These are phyloP conservation scores for Stephanodiscus minutulus DNA, from an alignment of 108 stramenopile species.

Conservation along the genomic window DNA sequence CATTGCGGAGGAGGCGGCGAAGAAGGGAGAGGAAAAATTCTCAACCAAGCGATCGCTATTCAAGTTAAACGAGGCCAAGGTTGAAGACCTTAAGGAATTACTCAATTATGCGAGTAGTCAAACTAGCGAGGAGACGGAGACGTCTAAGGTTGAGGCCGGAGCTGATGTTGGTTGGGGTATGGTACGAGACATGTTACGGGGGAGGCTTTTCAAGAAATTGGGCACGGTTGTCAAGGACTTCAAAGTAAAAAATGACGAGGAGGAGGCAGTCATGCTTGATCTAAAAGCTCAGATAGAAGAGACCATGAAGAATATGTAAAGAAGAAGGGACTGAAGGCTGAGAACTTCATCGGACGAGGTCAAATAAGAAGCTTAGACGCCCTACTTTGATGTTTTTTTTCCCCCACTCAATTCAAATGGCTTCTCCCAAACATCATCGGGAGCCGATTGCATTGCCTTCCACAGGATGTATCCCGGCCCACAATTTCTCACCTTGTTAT, in stretches of 20 bases:
- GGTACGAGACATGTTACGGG: slow-evolving; percentile 10
- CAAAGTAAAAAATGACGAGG: slow-evolving; percentile 40
- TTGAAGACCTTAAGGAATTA: slow-evolving; percentile 43
- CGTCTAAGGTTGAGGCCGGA: neutral
- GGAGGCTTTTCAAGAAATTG: slow-evolving; percentile 35
- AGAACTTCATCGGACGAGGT: neutral
- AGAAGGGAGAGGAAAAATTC: slow-evolving; percentile 48
- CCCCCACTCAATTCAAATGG: slow-evolving; percentile 28
- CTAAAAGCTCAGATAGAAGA: slow-evolving; percentile 45
- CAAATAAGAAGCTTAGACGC: neutral
- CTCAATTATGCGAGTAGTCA: slow-evolving; percentile 22
- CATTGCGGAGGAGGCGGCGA: slow-evolving; percentile 49
- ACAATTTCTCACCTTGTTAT: slow-evolving; percentile 62
- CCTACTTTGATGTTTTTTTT: slow-evolving; percentile 7
- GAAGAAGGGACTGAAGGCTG: neutral
- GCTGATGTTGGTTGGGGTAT: slow-evolving; percentile 38
- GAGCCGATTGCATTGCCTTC: slow-evolving; percentile 50
- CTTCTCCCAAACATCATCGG: slow-evolving; percentile 35
- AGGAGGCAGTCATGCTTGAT: slow-evolving; percentile 45
- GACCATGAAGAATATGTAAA: slow-evolving; percentile 28
- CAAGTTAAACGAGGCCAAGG: slow-evolving; percentile 47
- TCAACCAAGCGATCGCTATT: slow-evolving; percentile 44
- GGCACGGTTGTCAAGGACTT: slow-evolving; percentile 38
- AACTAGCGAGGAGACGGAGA: slow-evolving; percentile 5
- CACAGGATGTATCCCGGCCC: slow-evolving; percentile 68